Evolutionary conservation across 2,329 filamentous ascomycete genomes (phyloP), one percentile per base, ranked within the genome.

Genomic region (Arthrobotrys iridis): DNA sequence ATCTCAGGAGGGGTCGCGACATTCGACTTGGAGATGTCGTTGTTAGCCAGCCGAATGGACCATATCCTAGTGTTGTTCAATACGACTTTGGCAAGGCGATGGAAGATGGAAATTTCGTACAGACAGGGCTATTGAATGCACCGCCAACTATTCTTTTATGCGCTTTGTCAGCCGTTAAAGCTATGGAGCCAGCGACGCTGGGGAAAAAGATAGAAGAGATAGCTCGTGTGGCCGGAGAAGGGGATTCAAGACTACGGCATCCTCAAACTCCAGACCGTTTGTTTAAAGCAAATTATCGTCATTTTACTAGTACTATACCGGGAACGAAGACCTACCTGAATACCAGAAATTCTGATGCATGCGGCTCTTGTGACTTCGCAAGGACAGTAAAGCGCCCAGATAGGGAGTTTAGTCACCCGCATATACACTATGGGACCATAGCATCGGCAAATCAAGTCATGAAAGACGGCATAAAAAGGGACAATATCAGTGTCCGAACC

Each of bases 11-110:
- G 24, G 26, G 46, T 8, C 46, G n/a, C 8, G 46, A 50, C n/a
- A 67, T 67, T 33, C 63, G 63, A 2, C 48, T 67, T 4, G 63
- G 57, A 15, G 57, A 60, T 24, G 13, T 60, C 7, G 57, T 60
- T 28, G 57, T 60, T 15, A 45, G 57, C n/a, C 4, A 18, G 13
- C 35, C 33, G 18, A 18, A 45, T 4, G 20, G 33, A 2, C 7
- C 2, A 0, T 22, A 8, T 6, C 18, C 13, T 11, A n/a, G 46
- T 22, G 48, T 66, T 2, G 50, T 67, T 7, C 63, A 59, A 20
- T 67, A 67, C 24, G 63, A 67, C 24, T 28, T 59, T 26, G 57
- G 57, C 3, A 60, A 28, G 10, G 57, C 20, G 8, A 30, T 45
- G 22, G 22, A 60, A 30, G 22, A 33, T 22, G 46, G 63, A 10